Base-by-base conservation (phyloP, 371 early-diverging fungal genomes). In the Apophysomyces variabilis region DNA sequence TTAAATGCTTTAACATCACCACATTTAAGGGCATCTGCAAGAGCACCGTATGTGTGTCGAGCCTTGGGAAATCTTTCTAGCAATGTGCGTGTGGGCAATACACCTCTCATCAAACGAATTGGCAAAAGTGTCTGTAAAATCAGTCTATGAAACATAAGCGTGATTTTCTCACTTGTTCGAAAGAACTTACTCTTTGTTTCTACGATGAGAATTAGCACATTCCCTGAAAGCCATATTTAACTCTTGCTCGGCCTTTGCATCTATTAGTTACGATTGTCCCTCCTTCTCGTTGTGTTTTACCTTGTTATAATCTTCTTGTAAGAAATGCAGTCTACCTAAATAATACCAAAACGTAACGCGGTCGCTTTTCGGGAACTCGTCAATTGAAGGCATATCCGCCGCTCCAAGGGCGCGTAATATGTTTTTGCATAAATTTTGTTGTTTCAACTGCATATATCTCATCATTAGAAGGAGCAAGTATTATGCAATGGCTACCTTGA, bases 271-370 rank as follows among this genome's bases (percentile, higher is more conserved):
- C 50, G 13, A 41, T 35, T 26, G 35, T 38, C 18, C 21, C 32
- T 46, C n/a, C 13, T 35, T 13, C 14, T 12, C 43, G 9, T 38
- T 32, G 13, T 47, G 0, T 18, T 60, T 50, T 76, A 84, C 90
- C 77, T 85, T 87, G 21, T 59, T 61, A 72, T 91, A 96, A 38
- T 93, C 85, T 63, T 93, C 95, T 67, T 93, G 88, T 56, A 87
- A 84, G 74, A 96, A 97, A 11, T 89, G 85, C 13, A 95, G 78
- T 54, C 93, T 75, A 1, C 98, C 98, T 14, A 89, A 78, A 77
- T 95, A 95, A 71, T 92, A 97, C 18, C 86, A 75, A 70, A 89
- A 96, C 0, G 92, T 89, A 5, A 95, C 92, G 63, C 91, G 90
- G 75, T 97, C 93, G 44, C 92, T 73, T 67, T 92, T 90, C 9